Conservation (phyloP, 306 rosid species). For the Datisca glomerata region DNA sequence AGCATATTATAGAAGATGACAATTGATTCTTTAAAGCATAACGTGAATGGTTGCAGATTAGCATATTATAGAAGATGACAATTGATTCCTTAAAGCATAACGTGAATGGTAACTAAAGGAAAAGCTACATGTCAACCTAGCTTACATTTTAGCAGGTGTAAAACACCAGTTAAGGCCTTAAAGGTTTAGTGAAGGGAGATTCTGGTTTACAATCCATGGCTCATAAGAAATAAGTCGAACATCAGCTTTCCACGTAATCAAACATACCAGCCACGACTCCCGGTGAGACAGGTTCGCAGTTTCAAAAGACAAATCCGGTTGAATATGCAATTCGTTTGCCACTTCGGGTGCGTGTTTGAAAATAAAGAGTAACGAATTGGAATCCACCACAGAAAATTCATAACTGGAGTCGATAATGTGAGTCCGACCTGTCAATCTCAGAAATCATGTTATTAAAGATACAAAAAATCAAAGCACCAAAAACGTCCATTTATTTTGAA, state of each 20-base stretch:
- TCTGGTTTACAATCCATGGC: no score
- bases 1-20: no score
- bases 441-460: conserved; percentile 3
- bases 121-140: no score
- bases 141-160: no score
- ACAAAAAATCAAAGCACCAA: not conserved
- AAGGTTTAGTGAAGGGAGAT: no score
- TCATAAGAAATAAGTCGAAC: no score
- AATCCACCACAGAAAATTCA: conserved; percentile 82
- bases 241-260: conserved; percentile 9
- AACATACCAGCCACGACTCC: conserved; percentile 66
- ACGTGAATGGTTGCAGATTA: no score
- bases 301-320: conserved; percentile 51
- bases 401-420: conserved; percentile 60
- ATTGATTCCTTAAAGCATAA: no score
- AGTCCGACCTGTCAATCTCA: conserved; percentile 47
- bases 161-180: no score
- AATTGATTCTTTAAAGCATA: no score
- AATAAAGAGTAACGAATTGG: conserved; percentile 79
- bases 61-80: no score
- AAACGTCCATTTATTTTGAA: not conserved
- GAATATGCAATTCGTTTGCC: conserved; percentile 58
- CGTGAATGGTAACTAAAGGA: no score
- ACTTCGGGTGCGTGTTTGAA: conserved; percentile 76
- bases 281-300: conserved; percentile 43